Evolutionary conservation across 139 green algal species (phyloP).

Genomic region (Tetraselmis striata): DNA sequence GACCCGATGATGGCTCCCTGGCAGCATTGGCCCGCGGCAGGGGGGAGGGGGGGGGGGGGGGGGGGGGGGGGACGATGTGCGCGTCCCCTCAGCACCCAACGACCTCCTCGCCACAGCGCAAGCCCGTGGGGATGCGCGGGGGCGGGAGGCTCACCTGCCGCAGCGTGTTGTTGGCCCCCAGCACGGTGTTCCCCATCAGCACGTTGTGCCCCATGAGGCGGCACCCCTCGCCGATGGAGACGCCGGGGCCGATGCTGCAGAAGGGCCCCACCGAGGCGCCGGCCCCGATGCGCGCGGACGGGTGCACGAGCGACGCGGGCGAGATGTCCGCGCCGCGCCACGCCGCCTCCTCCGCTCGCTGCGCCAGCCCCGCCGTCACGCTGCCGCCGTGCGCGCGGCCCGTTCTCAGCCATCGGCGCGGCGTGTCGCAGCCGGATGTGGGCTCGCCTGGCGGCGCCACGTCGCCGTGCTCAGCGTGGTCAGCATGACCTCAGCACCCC

Average conservation of each 20-base stretch:
- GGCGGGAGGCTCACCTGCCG: neutral
- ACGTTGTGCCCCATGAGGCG: conserved; percentile 6
- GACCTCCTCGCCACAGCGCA: no score
- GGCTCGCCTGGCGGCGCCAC: no score
- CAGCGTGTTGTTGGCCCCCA: conserved; percentile 4
- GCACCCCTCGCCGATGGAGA: conserved; percentile 2
- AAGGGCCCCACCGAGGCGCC: neutral
- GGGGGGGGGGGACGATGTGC: no score
- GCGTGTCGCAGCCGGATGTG: no score
- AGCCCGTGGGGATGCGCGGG: no score
- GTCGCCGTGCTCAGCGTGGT: no score
- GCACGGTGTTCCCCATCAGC: neutral
- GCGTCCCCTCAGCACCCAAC: no score
- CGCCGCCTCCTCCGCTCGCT: neutral
- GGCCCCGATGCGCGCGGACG: neutral
- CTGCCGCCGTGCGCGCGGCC: neutral
- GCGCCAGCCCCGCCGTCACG: neutral
- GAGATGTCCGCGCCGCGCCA: neutral
- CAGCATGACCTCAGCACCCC: no score
- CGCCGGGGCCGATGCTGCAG: neutral
- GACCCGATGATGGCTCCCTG: conserved; percentile 2
- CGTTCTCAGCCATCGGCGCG: neutral
- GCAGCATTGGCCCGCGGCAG: no score
- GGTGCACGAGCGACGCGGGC: neutral
- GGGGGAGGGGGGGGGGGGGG: no score